A percentile compares a stretch with the other conserved stretches of the same genome.
Conservation (phyloP, 2,329 filamentous ascomycete genomes). For the Fusarium albosuccineum region DNA sequence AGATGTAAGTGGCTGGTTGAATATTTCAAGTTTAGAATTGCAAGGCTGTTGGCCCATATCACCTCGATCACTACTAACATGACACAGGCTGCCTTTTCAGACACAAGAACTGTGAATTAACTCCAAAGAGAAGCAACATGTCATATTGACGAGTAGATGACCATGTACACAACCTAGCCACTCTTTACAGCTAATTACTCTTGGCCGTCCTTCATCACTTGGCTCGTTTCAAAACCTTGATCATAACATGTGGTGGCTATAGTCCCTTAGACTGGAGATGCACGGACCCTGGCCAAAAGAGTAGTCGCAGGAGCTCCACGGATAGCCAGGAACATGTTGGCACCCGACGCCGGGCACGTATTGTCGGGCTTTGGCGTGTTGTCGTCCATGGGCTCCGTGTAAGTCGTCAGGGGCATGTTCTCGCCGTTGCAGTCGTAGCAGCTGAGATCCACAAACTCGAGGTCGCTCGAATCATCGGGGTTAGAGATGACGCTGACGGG, state of each 20-base stretch:
- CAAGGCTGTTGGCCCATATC: no score
- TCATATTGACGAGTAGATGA: no score
- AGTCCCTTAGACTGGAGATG: neutral
- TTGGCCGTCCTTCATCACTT: no score
- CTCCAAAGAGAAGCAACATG: no score
- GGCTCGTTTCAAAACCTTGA: no score
- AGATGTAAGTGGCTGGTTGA: no score
- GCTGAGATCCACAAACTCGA: slow-evolving; percentile 5
- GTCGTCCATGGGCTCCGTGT: neutral
- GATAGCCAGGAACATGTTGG: slow-evolving; percentile 1
- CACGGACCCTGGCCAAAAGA: neutral
- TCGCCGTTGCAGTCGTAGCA: slow-evolving; percentile 10
- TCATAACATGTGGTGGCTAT: neutral
- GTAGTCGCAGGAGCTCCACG: neutral
- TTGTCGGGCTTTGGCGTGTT: slow-evolving; percentile 8
- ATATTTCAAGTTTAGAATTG: no score
- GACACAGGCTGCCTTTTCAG: no score
- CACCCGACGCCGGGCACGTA: neutral
- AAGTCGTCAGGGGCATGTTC: slow-evolving; percentile 11
- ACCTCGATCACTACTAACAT: no score
- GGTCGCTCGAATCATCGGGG: neutral
- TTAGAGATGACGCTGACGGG: slow-evolving; percentile 2
- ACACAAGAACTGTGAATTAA: no score
- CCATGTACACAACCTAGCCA: no score
- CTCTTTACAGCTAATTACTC: no score